Base-by-base conservation (phyloP, 768 basidiomycete genomes). In the Sutorius australiensis region DNA sequence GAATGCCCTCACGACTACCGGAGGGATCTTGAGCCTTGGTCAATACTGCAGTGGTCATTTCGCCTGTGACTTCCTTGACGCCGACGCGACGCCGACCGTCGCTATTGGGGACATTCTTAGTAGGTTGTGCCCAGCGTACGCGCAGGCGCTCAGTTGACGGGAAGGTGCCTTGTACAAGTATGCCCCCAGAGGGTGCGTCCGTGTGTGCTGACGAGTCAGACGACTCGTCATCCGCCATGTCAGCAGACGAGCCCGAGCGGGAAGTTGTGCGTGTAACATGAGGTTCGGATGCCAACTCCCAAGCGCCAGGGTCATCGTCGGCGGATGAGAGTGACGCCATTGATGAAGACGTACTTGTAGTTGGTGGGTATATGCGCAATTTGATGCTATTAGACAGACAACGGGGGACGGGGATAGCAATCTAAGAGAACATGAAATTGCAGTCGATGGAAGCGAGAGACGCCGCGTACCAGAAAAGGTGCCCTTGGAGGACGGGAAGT, bases 151-250 rank as follows among this genome's bases (percentile, higher is more conserved):
- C 89, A 0, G 89, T 77, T 44, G 85, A 87, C 0, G 84, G 87
- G 61, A 92, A 92, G 1, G 86, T 82, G 3, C 89, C 89, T 64
- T 84, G 83, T n/a, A 89, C 77, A 16, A 80, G 78, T 52, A 81
- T 84, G 1, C 80, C 83, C 39, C 86, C 83, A 16, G 81, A 71
- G 54, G 80, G 76, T 1, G 73, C 73, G 2, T 79, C 79, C 8
- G 62, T 33, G 75, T 72, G 31, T 66, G 78, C 33, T 67, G 75
- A 84, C 1, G 87, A 85, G 63, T 90, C 89, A 37, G 86, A 87
- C 3, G 87, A 86, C 62, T 92, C 89, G 58, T 90, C 89, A 57
- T 92, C 89, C 0, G 89, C 89, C 62, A 89, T 83, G 61, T 86
- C 78, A 38, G 76, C 82, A 60, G 84, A 84, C 6, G 86, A 85